These are phyloP conservation scores for Linum lewisii DNA, from an alignment of 345 rosid species.

Conservation along the genomic window DNA sequence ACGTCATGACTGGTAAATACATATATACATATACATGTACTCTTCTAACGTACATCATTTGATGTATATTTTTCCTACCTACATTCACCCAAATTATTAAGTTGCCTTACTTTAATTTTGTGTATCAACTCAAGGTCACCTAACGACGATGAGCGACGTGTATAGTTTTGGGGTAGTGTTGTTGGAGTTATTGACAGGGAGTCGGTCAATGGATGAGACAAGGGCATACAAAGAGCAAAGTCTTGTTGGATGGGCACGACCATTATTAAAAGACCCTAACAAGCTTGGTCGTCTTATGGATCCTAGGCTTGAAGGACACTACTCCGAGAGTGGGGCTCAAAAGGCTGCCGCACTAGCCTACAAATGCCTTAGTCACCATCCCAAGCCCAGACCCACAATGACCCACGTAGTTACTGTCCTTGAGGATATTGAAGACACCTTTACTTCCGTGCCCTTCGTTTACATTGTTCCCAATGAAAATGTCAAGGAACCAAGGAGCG, in stretches of 20 bases:
- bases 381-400: constrained; percentile 63
- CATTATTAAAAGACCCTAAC: constrained; percentile 37
- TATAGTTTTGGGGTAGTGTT: constrained; percentile 73
- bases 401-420: constrained; percentile 42
- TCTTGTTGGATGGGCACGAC: constrained; percentile 63
- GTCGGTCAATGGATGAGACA: constrained; percentile 40
- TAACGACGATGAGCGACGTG: constrained; percentile 64
- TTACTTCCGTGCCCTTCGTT: constrained; percentile 27
- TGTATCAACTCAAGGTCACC: no score
- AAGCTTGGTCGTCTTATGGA: constrained; percentile 50
- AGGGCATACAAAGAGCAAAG: constrained; percentile 41
- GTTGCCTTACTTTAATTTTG: no score
- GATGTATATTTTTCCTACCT: no score
- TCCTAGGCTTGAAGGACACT: constrained; percentile 52
- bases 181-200: constrained; percentile 55
- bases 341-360: constrained; percentile 43
- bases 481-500: constrained; percentile 9
- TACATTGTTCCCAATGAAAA: constrained; percentile 34
- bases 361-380: constrained; percentile 54
- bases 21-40: not conserved
- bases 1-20: constrained; percentile 42
- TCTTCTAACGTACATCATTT: no score
- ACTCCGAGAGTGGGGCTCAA: constrained; percentile 40
- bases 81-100: no score
- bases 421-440: constrained; percentile 7